These are phyloP conservation scores for Schizopora paradoxa DNA, from an alignment of 1,284 basidiomycete species.

Conservation along the genomic window DNA sequence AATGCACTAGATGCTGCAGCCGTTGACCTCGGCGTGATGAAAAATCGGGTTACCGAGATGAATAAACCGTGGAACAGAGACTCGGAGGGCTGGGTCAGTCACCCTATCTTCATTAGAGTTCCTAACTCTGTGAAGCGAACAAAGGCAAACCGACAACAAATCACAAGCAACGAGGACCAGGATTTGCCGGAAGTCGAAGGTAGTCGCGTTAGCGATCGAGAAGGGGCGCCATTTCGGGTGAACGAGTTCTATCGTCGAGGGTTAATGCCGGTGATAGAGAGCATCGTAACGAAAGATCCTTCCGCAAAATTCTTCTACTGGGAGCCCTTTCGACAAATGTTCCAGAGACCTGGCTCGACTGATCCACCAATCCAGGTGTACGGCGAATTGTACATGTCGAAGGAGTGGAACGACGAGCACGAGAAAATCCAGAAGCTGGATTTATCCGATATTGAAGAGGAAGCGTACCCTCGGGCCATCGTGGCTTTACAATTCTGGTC, in stretches of 20 bases:
- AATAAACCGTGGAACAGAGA: too few species aligned
- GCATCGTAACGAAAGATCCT: background rate
- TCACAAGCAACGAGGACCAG: too few species aligned
- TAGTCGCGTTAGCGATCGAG: too few species aligned
- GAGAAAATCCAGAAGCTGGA: slow-evolving; percentile 5
- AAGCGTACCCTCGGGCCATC: slow-evolving; percentile 19
- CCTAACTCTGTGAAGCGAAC: too few species aligned
- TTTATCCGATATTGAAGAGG: background rate
- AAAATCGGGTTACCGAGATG: too few species aligned
- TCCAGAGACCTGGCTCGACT: background rate
- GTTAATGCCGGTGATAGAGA: background rate
- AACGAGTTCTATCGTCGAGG: background rate
- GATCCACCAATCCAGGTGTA: slow-evolving; percentile 5
- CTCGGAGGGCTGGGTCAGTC: too few species aligned
- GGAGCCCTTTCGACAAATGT: slow-evolving; percentile 4
- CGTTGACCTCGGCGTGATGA: too few species aligned
- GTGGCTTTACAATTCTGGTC: slow-evolving; percentile 32
- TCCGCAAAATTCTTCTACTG: slow-evolving; percentile 11
- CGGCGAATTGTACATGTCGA: slow-evolving; percentile 19
- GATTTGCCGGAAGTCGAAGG: too few species aligned
- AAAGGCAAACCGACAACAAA: too few species aligned
- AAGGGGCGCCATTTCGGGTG: too few species aligned
- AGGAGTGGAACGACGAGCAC: slow-evolving; percentile 17
- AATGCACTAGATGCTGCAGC: too few species aligned
- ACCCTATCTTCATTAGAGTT: too few species aligned